A percentile compares a stretch with the other conserved stretches of the same genome.
phyloP scores from a whole-genome alignment of 495 filamentous ascomycete genomes.

The Aspergillus sclerotiicarbonarius region DNA sequence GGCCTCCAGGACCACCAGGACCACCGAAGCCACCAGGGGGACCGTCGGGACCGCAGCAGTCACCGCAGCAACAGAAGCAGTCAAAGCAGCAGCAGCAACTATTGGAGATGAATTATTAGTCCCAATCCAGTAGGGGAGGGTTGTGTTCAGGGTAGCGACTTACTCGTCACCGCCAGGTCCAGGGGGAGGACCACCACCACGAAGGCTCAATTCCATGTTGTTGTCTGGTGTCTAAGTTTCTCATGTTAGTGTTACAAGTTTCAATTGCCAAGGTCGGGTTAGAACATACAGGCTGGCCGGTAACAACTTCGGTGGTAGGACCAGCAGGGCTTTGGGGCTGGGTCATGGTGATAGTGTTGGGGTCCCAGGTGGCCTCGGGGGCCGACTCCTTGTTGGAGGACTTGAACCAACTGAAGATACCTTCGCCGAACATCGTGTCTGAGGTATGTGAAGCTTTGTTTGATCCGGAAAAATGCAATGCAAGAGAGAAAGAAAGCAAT shows the following conservation, averaged over 20 bases:
- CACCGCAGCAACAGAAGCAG: slow-evolving; percentile 6
- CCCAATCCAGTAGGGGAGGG: background rate
- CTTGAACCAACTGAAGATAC: slow-evolving; percentile 1
- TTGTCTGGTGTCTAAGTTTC: background rate
- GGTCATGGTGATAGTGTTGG: slow-evolving; percentile 4
- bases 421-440: slow-evolving; percentile 2
- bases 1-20: background rate
- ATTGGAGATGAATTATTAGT: background rate
- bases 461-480: background rate
- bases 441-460: background rate
- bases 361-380: slow-evolving; percentile 3
- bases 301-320: background rate
- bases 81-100: slow-evolving; percentile 5
- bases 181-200: slow-evolving; percentile 4
- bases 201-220: background rate
- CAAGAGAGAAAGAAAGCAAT: background rate
- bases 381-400: slow-evolving; percentile 4
- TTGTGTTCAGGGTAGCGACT: background rate
- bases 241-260: background rate
- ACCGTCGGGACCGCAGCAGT: slow-evolving; percentile 5
- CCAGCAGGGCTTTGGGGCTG: slow-evolving; percentile 1
- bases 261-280: background rate
- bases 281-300: slow-evolving; percentile 1
- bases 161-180: slow-evolving; percentile 1
- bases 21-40: background rate